These are phyloP conservation scores for Tuber melanosporum DNA, from an alignment of 495 filamentous ascomycete species.

Conservation along the genomic window DNA sequence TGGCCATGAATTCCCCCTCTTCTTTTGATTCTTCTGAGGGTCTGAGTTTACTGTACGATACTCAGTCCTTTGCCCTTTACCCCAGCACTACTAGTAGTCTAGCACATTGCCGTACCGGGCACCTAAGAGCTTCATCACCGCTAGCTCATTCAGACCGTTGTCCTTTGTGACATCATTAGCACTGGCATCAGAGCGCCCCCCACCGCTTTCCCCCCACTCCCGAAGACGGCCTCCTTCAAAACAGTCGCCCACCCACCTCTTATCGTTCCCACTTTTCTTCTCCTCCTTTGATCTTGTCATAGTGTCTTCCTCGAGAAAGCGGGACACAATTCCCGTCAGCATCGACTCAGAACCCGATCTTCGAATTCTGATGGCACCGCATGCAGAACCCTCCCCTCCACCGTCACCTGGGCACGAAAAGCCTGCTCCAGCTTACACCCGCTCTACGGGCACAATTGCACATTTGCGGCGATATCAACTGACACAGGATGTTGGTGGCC, in stretches of 20 bases:
- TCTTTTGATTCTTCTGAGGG: neutral
- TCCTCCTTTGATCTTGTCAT: neutral
- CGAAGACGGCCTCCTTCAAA: neutral
- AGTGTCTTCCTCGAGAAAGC: neutral
- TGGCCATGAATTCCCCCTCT: neutral
- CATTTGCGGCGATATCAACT: neutral
- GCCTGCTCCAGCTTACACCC: neutral
- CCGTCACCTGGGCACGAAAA: neutral
- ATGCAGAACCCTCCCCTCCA: neutral
- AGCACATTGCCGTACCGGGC: neutral
- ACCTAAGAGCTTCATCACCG: neutral
- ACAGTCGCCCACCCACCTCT: neutral
- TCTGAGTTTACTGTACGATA: neutral
- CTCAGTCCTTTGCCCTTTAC: neutral
- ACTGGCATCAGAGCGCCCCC: neutral
- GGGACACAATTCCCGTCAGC: neutral
- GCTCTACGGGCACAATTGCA: neutral
- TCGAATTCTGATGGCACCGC: slow-evolving; percentile 1
- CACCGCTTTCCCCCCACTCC: neutral
- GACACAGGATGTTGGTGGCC: neutral
- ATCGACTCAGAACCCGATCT: neutral
- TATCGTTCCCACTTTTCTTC: neutral
- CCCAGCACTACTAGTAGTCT: neutral
- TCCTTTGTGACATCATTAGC: neutral
- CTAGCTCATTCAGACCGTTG: neutral